Evolutionary conservation across 306 rosid species (phyloP), one percentile per base, ranked within the genome.

Genomic region (Cucurbita moschata): DNA sequence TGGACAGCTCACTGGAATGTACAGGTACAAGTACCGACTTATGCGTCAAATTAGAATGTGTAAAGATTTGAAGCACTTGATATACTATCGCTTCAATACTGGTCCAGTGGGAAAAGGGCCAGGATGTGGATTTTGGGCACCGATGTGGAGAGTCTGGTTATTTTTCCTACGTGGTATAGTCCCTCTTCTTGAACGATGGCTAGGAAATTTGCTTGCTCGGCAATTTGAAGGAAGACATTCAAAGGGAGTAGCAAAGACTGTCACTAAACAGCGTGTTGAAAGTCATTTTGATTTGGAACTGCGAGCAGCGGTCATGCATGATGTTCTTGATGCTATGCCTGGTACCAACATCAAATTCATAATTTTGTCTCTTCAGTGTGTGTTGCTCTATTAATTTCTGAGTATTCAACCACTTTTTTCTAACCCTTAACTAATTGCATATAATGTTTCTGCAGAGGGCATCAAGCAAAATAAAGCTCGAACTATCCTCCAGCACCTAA

Each of bases 61-160:
- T 74, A 95, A 91, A 82, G 99, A 95, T 72, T 79, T 95, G 82
- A 95, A 95, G 83, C 99, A 95, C 82, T 85, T 95, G 86, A 91
- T 88, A 75, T 95, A 95, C 81, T 95, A 95, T 72, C 99, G 99
- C 18, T 95, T 95, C 83, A 95, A 95, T 82, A 95, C 99, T 63
- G 99, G 99, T 19, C 99, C 99, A 63, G 99, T 95, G 5, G 99
- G 99, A 63, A 95, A 95, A 75, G 99, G 99, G 43, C 99, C 99
- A 14, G 99, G 99, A 57, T 91, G 99, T 82, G 99, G 97, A 74
- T 83, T 95, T 82, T 95, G 99, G 99, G 99, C 99, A 6, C 99
- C 99, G 0, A 95, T 95, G 99, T 95, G 99, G 99, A 89, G 99
- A 79, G 99, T 95, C 52, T 95, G 99, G 99, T 82, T 95, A 73